phyloP scores from a whole-genome alignment of 176 grass and related monocot species.

The Chrysopogon serrulatus region DNA sequence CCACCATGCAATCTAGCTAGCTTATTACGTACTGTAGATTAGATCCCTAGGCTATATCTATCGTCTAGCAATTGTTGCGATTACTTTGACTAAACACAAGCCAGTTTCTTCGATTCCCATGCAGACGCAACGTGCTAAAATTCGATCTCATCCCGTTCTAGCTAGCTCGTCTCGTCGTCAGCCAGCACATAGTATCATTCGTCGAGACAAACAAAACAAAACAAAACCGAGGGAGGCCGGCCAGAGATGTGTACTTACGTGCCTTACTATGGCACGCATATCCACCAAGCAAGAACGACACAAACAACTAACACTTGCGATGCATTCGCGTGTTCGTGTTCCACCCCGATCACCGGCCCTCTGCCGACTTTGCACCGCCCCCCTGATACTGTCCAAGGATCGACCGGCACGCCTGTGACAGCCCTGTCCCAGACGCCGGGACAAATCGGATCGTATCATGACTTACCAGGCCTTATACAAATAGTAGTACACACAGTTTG shows the following conservation, averaged over 20 bases:
- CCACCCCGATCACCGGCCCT: constrained; percentile 11
- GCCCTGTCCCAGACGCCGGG: constrained; percentile 17
- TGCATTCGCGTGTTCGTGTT: constrained; percentile 25
- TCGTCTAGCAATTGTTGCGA: not conserved
- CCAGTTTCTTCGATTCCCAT: constrained; percentile 7
- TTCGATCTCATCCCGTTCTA: not conserved
- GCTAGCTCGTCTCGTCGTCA: not conserved
- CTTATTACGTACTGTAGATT: not conserved
- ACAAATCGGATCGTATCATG: constrained; percentile 55
- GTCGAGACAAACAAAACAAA: not conserved
- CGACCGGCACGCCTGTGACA: constrained; percentile 24
- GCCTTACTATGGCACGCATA: not conserved
- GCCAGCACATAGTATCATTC: not conserved
- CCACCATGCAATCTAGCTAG: not conserved
- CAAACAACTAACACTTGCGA: constrained; percentile 19
- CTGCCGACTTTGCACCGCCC: not conserved
- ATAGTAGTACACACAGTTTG: no score
- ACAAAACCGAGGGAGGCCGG: not conserved
- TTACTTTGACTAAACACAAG: constrained; percentile 23
- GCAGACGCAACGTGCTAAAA: constrained; percentile 30
- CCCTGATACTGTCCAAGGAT: constrained; percentile 16
- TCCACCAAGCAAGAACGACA: constrained; percentile 2
- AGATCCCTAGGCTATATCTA: not conserved
- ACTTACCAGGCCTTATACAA: constrained; percentile 21
- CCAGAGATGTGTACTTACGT: no score